Evolutionary conservation across 1,139 yeast genomes (phyloP), one percentile per base, ranked within the genome.

Genomic region (Magnusiomyces suaveolens): DNA sequence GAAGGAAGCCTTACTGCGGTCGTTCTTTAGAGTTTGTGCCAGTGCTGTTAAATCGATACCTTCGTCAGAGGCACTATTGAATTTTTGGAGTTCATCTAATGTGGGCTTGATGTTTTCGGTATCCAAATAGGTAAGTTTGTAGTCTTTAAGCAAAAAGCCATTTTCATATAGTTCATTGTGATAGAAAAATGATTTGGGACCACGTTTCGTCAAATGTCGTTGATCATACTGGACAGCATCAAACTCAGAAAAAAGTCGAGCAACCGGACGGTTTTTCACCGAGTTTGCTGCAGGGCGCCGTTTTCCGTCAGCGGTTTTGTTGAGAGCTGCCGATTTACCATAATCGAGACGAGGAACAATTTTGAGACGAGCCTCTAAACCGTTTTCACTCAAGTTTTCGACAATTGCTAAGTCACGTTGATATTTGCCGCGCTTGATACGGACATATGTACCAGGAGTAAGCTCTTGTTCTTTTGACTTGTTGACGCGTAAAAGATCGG

Each of bases 271-370:
- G 57, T 82, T 72, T 60, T 85, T 81, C 50, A 68, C 73, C 69
- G 75, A 70, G 65, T 73, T 66, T 66, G 77, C 69, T 53, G 78
- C 69, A 48, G 72, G 68, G 53, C 79, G 69, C 56, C 80, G 69
- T 63, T 78, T 80, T 25, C 72, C 72, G 44, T 70, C 69, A 50
- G 76, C 79, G 16, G 51, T 51, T 16, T 54, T 54, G 39, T 51
- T 51, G 3, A 53, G 39, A 8, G 48, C 48, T 18, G 56, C 56
- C 54, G 81, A 76, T 65, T 81, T 81, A 60, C 95, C 95, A 68
- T 92, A 92, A 68, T 92, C 97, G 58, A 92, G 73, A 64, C 98
- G 81, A 43, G 98, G 98, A 25, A 92, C 95, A 59, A 94, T 76
- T 66, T 88, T 88, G 64, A 95, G 81, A 65, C 95, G 80, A 25